Base-by-base conservation (phyloP, 2,329 filamentous ascomycete genomes). In the Emergomyces africanus region DNA sequence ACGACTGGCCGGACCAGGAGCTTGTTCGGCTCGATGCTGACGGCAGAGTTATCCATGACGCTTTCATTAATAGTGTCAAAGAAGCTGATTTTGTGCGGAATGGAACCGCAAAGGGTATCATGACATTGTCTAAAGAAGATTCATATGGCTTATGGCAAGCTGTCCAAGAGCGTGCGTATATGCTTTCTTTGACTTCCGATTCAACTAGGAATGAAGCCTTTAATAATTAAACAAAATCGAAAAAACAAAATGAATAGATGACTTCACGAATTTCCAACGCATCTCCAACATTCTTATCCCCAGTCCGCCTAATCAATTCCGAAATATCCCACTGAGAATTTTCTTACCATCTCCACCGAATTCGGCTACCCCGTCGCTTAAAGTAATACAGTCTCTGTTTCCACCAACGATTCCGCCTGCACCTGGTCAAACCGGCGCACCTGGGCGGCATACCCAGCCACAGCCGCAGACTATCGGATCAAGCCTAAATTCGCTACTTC, bases 31-130 rank as follows among this genome's bases (percentile, higher is more conserved):
- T 84, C 4, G 83, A 85, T 65, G 70, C 71, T 0, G 76, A 79
- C 28, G 79, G 78, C 28, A 79, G 78, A 65, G 76, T 80, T 2
- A 75, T 85, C 68, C 81, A 84, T 61, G 85, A 88, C 68, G 78
- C 83, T 0, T 88, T 83, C 67, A 83, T 86, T 58, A 87, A 88
- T 64, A 83, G 79, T 57, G 84, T 88, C 62, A 88, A 88, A 69
- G 85, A 88, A 79, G 90, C 91, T 35, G 90, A 96, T 72, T 95
- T 90, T 65, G 78, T 95, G 56, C 83, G 91, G 57, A 92, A 94
- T 65, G 90, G 90, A 50, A 94, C 88, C 58, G 90, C 89, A 18
- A 90, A 92, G 70, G 86, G 88, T 61, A 91, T 95, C 68, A 95
- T 96, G 89, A 86, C 85, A 58, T 77, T 96, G 67, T 90, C 87